These are phyloP conservation scores for Plantago major DNA, from an alignment of 257 asterid species.

Conservation along the genomic window DNA sequence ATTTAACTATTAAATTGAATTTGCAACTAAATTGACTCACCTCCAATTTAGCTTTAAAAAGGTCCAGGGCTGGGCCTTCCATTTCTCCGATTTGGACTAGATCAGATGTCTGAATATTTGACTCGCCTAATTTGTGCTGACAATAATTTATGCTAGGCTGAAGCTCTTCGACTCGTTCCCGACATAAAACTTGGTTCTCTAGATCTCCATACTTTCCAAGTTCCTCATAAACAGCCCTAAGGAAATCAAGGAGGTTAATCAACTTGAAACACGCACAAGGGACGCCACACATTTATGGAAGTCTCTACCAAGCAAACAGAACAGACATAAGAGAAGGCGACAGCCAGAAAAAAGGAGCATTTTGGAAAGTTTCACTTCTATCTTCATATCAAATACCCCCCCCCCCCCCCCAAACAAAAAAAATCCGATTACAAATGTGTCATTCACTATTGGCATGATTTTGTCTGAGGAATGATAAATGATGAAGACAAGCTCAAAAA, in stretches of 20 bases:
- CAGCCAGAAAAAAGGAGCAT: not conserved
- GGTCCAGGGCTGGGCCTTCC: constrained; percentile 96
- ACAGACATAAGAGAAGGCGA: not conserved
- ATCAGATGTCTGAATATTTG: constrained; percentile 81
- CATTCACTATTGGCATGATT: no score
- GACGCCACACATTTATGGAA: no score
- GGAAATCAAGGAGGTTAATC: constrained; percentile 21
- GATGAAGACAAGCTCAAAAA: no score
- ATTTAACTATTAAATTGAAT: not conserved
- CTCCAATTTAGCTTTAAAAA: constrained; percentile 91
- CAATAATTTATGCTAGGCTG: constrained; percentile 89
- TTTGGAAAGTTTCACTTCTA: constrained; percentile 18
- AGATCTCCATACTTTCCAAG: constrained; percentile 96
- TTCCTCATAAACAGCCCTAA: constrained; percentile 97
- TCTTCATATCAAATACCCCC: not conserved
- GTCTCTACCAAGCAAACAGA: constrained; percentile 2
- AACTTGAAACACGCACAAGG: constrained; percentile 12
- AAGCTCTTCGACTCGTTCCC: constrained; percentile 91
- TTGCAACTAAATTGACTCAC: constrained; percentile 31
- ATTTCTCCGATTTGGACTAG: constrained; percentile 76
- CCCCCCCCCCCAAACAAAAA: no score
- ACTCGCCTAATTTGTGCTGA: constrained; percentile 86
- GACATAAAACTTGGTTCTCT: constrained; percentile 87
- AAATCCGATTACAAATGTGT: no score
- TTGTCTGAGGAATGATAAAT: no score